Conservation (phyloP, 2,329 filamentous ascomycete species). For the Fusarium tjaetaba region DNA sequence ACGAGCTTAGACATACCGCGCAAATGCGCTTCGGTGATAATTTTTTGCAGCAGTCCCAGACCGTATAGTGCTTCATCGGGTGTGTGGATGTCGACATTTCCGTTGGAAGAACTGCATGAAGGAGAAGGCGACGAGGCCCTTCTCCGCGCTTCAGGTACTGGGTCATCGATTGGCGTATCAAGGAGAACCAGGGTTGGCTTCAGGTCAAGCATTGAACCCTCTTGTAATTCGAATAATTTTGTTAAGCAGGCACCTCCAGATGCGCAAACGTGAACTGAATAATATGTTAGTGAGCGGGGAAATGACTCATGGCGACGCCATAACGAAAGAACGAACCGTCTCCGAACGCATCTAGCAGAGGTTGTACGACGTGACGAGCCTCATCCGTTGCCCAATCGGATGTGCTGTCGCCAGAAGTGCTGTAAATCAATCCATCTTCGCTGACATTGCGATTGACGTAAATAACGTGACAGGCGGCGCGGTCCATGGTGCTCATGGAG, state of each 20-base stretch:
- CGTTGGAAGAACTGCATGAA: constrained; percentile 50
- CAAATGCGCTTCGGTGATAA: constrained; percentile 67
- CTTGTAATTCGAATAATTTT: constrained; percentile 63
- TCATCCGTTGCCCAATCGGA: constrained; percentile 52
- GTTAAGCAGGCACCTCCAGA: constrained; percentile 63
- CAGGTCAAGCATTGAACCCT: constrained; percentile 61
- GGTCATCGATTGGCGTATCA: constrained; percentile 64
- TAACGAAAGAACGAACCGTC: constrained; percentile 54
- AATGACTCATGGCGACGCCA: constrained; percentile 6
- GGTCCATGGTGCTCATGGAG: constrained; percentile 66
- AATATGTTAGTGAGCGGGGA: constrained; percentile 34
- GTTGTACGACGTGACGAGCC: constrained; percentile 57
- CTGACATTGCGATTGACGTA: constrained; percentile 67
- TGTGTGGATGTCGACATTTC: constrained; percentile 53
- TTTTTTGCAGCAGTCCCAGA: constrained; percentile 63
- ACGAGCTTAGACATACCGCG: constrained; percentile 66
- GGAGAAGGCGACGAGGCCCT: constrained; percentile 57
- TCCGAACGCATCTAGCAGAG: constrained; percentile 64
- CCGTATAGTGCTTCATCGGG: constrained; percentile 64
- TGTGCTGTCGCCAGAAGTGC: constrained; percentile 34
- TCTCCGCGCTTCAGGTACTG: constrained; percentile 48
- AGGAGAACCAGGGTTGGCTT: constrained; percentile 67
- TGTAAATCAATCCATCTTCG: constrained; percentile 56
- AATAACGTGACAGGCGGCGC: constrained; percentile 66
- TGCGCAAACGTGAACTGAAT: constrained; percentile 63